Base-by-base conservation (phyloP, 805 yeast genomes). In the Monosporozyma solicola region DNA sequence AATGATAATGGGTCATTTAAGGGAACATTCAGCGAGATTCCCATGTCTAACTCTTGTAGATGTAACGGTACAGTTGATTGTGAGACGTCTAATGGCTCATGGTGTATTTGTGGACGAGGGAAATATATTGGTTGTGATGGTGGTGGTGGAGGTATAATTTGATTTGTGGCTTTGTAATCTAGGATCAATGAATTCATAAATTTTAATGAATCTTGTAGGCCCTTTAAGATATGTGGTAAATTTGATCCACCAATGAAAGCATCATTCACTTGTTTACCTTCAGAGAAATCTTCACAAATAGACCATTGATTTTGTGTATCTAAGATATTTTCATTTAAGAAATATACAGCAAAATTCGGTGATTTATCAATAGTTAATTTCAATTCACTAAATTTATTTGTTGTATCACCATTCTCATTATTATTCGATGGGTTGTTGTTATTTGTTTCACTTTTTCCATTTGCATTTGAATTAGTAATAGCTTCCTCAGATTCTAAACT, bases 211-310 rank as follows among this genome's bases (percentile, higher is more conserved):
- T 69, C 70, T 60, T 72, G 74, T 10, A 72, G 65, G 1, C 92
- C 94, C 25, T 80, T 82, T 41, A 85, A 68, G 2, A 84, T 79
- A 67, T 86, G 94, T 0, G 91, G 90, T 13, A 81, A 73, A 22
- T 78, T 76, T 3, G 80, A 73, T 1, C 87, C 87, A 3, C 81
- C 82, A 32, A 75, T 71, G 62, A 73, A 80, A 0, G 94, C 92
- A 54, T 76, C 77, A 52, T 80, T 80, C 5, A 87, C 94, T 63
- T 86, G 92, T 61, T 84, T 89, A 13, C 87, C 91, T 61, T 86
- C 94, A 54, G 88, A 82, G 59, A 87, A 87, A 68, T 87, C 95
- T 54, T 85, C 92, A 67, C 92, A 85, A 27, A 85, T 82, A 1
- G 87, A 82, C 68, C 68, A 64, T 48, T 63, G 68, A 45, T 58